phyloP scores from a whole-genome alignment of 2,329 filamentous ascomycete species.

The Phaeosphaeriaceae sp. region DNA sequence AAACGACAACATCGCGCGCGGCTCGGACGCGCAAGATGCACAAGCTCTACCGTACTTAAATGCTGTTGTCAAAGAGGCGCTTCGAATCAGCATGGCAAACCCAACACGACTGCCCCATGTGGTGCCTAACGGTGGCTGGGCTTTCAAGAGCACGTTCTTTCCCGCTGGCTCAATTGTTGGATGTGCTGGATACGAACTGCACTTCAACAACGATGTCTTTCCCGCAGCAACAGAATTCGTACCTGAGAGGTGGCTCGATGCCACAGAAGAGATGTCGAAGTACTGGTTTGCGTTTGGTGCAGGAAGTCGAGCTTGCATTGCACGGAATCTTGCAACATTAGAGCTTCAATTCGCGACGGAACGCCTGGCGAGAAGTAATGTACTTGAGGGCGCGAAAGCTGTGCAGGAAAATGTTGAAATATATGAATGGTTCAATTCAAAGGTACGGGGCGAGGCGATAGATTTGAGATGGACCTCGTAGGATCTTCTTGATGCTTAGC shows the following conservation, averaged over 20 bases:
- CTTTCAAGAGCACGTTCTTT: constrained; percentile 32
- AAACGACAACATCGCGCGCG: constrained; percentile 15
- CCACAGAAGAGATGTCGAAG: constrained; percentile 40
- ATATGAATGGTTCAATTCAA: constrained; percentile 64
- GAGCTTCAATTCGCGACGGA: constrained; percentile 44
- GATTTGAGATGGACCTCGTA: constrained; percentile 37
- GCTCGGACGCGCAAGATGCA: constrained; percentile 16
- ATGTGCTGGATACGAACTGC: constrained; percentile 36
- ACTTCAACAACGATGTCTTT: constrained; percentile 30
- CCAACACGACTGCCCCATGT: constrained; percentile 39
- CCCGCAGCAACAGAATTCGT: constrained; percentile 22
- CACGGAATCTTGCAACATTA: constrained; percentile 37
- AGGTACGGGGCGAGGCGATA: constrained; percentile 59
- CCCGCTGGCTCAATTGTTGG: constrained; percentile 34
- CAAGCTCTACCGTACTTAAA: constrained; percentile 53
- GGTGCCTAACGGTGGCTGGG: constrained; percentile 36
- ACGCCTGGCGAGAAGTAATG: constrained; percentile 52
- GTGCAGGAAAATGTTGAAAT: constrained; percentile 56
- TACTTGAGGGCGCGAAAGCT: constrained; percentile 54
- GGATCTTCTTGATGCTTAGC: too few species aligned
- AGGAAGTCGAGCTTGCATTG: constrained; percentile 41
- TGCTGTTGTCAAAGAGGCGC: constrained; percentile 55
- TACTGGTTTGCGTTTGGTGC: constrained; percentile 41
- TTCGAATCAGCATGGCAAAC: constrained; percentile 54
- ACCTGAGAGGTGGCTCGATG: constrained; percentile 44